Percentiles rank a stretch among this genome's conserved stretches.
Evolutionary conservation across 495 filamentous ascomycete genomes (phyloP).

Genomic region (Penicillium mononematosum): DNA sequence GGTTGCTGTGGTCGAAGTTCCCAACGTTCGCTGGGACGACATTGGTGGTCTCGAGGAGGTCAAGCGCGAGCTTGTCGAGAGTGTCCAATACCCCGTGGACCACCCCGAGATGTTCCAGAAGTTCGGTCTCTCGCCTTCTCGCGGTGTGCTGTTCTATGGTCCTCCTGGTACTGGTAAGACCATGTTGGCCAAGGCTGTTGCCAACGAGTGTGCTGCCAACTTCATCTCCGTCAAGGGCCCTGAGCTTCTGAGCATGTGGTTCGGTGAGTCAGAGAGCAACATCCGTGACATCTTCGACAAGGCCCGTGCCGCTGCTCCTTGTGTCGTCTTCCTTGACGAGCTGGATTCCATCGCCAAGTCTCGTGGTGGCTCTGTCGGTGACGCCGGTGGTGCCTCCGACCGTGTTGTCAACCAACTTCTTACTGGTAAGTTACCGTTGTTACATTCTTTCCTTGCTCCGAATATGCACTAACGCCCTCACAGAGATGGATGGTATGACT

Average conservation of each 20-base stretch:
- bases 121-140: conserved; percentile 96
- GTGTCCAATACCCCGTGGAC: conserved; percentile 98
- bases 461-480: conserved; percentile 42
- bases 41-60: conserved; percentile 97
- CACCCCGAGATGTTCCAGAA: conserved; percentile 99
- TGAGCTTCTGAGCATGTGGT: conserved; percentile 99
- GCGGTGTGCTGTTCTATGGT: conserved; percentile 97
- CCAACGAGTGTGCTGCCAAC: conserved; percentile 98
- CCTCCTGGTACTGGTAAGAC: conserved; percentile 99
- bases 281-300: conserved; percentile 99
- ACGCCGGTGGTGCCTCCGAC: conserved; percentile 97
- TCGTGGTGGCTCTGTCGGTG: conserved; percentile 93
- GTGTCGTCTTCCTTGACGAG: conserved; percentile 98
- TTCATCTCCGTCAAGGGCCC: conserved; percentile 99
- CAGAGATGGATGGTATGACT: conserved; percentile 99
- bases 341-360: conserved; percentile 99
- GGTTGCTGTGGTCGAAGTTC: conserved; percentile 97
- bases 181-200: conserved; percentile 96
- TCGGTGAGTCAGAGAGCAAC: conserved; percentile 99
- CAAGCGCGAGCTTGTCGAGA: conserved; percentile 99
- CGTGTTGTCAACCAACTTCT: conserved; percentile 99
- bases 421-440: conserved; percentile 65
- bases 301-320: conserved; percentile 95
- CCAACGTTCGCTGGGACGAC: conserved; percentile 99
- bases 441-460: conserved; percentile 1